These are phyloP conservation scores for Kodamaea derodonti DNA, from an alignment of 1,139 yeast genomes.

Conservation along the genomic window DNA sequence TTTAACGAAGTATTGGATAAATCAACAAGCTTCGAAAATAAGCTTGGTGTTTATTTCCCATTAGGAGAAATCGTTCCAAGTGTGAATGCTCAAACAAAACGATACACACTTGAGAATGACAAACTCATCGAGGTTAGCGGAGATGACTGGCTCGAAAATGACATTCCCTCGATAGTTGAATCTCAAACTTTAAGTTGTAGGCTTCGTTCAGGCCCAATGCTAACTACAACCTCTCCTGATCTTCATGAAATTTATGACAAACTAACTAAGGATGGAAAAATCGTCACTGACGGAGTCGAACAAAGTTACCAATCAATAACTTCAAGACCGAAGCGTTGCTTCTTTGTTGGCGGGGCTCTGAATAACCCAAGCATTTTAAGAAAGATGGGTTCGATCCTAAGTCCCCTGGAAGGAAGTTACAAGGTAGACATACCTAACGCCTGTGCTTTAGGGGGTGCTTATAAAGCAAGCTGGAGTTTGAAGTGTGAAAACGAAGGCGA, in stretches of 20 bases:
- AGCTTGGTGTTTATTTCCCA: slow-evolving; percentile 81
- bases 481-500: slow-evolving; percentile 35
- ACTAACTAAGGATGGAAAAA: slow-evolving; percentile 32
- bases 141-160: slow-evolving; percentile 51
- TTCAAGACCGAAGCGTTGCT: slow-evolving; percentile 65
- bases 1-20: slow-evolving; percentile 56
- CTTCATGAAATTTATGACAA: slow-evolving; percentile 20
- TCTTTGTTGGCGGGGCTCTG: slow-evolving; percentile 87
- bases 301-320: slow-evolving; percentile 42
- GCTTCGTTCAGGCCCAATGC: slow-evolving; percentile 73
- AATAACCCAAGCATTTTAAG: slow-evolving; percentile 63
- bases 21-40: slow-evolving; percentile 33
- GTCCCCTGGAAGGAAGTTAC: slow-evolving; percentile 60
- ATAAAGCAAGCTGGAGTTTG: slow-evolving; percentile 74
- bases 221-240: slow-evolving; percentile 13
- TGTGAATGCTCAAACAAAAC: slow-evolving; percentile 55
- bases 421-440: slow-evolving; percentile 81
- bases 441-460: slow-evolving; percentile 94
- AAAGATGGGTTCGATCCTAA: slow-evolving; percentile 69
- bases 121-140: slow-evolving; percentile 10
- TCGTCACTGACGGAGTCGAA: slow-evolving; percentile 48
- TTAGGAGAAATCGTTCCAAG: slow-evolving; percentile 87
- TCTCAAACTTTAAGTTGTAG: slow-evolving; percentile 86
- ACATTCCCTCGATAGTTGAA: slow-evolving; percentile 76
- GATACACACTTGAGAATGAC: slow-evolving; percentile 19